Evolutionary conservation across 2,329 filamentous ascomycete genomes (phyloP), one percentile per base, ranked within the genome.

Genomic region (Talaromyces atroroseus): DNA sequence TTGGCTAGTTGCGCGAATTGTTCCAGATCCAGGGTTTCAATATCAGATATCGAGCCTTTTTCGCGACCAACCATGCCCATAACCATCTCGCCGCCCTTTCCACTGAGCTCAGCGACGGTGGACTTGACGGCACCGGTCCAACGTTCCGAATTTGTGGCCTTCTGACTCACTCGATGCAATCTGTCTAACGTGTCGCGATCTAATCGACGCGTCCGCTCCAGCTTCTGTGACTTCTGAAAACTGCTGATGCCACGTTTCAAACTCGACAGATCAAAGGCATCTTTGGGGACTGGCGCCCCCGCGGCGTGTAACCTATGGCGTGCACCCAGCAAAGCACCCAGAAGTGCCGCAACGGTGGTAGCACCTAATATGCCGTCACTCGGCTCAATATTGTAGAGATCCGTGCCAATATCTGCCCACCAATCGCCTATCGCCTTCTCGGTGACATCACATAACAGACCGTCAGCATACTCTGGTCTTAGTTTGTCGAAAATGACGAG

Each of bases 121-220:
- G 90, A 95, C 69, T 97, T 97, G 65, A 99, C 90, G 18, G 92
- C 92, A 66, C 90, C 89, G 16, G 87, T 88, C 90, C 92, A 96
- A 2, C 88, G 88, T 67, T 96, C 91, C 34, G 90, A 88, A 51
- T 87, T 88, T 2, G 91, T 92, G 32, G 90, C 91, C 70, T 96
- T 97, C 40, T 90, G 89, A 12, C 92, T 96, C n/a, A 80, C 83
- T 49, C 82, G 84, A 64, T 95, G 92, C 46, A 99, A 78, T 56
- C 83, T 85, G 56, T 92, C 84, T 36, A 97, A 76, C 0, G 92
- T 97, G 65, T 87, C 84, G 29, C 89, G 83, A 71, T 97, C 92
- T 8, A 99, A 76, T 40, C 89, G 82, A 52, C 91, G 82, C 1
- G 89, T 90, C 62, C 85, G 84, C 51, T 87, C 82, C 47, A 97